Base-by-base conservation (phyloP, 148 eudicot species). In the Spergularia marina region DNA sequence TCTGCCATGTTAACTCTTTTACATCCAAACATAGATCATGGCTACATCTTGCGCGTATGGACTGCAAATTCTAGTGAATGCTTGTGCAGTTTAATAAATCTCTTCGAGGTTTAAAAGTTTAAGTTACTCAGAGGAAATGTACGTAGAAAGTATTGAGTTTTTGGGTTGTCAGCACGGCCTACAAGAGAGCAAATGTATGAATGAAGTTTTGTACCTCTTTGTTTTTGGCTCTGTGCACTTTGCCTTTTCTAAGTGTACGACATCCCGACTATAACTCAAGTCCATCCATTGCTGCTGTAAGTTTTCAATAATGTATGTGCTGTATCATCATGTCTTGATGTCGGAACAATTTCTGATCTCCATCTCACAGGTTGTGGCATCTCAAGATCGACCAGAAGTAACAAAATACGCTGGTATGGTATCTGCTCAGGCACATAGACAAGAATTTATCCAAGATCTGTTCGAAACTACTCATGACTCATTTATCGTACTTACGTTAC, bases 51-150 rank as follows among this genome's bases (percentile, higher is more conserved):
- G 21, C 40, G 44, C 62, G 40, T 52, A 21, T 53, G 74, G n/a
- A n/a, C n/a, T n/a, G n/a, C n/a, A n/a, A n/a, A n/a, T n/a, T n/a
- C n/a, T n/a, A n/a, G n/a, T n/a, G n/a, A n/a, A n/a, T n/a, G n/a
- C 62, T 53, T 68, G 49, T 68, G 54, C 84, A 95, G 98, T 91
- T 95, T 75, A 95, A 92, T 81, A 95, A 90, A 81, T 89, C 97
- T 12, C 87, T 95, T 68, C 86, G 97, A 80, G 98, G 98, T 14
- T 76, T 95, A 55, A 95, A 90, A 86, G 98, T 95, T 74, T 97
- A 95, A 82, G 97, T 95, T 25, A 92, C 97, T 20, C 98, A 87
- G 98, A 71, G 92, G 89, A 77, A 87, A 80, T 67, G 83, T 85
- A 76, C 82, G 96, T 47, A 87, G 98, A 86, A 95, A 92, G 76